Conservation (phyloP, 441 rosid species). For the Bocquillonia castaneifolia region DNA sequence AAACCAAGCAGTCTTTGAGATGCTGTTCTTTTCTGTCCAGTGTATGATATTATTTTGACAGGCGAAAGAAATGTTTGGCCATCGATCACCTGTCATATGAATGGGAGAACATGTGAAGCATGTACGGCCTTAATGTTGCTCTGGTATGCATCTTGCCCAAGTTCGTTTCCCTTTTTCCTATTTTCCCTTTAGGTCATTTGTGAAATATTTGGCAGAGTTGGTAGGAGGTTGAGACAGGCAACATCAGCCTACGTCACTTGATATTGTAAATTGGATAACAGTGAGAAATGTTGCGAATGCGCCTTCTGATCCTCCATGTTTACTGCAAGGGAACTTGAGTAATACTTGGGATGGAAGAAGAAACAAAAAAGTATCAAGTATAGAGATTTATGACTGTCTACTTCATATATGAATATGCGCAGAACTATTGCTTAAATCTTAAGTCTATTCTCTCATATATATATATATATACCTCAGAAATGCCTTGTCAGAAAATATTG, state of each 20-base stretch:
- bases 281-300: background rate
- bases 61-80: constrained; percentile 1
- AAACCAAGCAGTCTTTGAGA: background rate
- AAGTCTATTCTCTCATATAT: too few species aligned
- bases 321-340: constrained; percentile 1
- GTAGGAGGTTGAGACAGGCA: background rate
- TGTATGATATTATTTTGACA: background rate
- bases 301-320: background rate
- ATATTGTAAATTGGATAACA: background rate
- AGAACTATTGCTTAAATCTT: background rate
- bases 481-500: background rate
- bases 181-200: background rate
- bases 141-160: constrained; percentile 16
- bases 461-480: background rate
- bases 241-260: background rate
- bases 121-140: constrained; percentile 16
- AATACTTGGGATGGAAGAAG: background rate
- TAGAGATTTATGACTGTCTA: background rate
- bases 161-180: background rate
- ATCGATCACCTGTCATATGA: constrained; percentile 10
- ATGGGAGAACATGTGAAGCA: constrained; percentile 4
- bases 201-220: constrained; percentile 3
- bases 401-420: background rate
- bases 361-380: background rate
- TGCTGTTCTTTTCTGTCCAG: background rate